Evolutionary conservation across 306 rosid species (phyloP).

Genomic region (Dryas drummondii): DNA sequence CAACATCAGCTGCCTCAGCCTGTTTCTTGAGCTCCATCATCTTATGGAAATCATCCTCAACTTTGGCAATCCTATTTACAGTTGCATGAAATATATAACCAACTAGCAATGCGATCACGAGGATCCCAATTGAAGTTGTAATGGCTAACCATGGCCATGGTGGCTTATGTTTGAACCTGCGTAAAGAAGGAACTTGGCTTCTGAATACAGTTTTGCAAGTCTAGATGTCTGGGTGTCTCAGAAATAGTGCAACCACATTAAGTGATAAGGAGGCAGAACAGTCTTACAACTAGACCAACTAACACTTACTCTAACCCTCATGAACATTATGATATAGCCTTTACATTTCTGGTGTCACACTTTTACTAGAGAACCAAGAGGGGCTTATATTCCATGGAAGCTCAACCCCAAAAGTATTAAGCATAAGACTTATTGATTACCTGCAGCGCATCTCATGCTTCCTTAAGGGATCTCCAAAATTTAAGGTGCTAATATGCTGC

Average conservation of each 20-base stretch:
- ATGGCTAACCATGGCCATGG: conserved; percentile 90
- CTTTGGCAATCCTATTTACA: conserved; percentile 80
- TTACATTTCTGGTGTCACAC: conserved; percentile 2
- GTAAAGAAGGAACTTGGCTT: conserved; percentile 30
- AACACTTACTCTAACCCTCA: neutral
- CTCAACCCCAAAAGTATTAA: neutral
- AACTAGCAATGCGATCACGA: conserved; percentile 73
- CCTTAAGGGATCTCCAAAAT: conserved; percentile 92
- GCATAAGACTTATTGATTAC: conserved; percentile 33
- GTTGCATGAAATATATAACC: conserved; percentile 86
- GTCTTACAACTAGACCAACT: neutral
- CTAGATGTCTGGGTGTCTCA: conserved; percentile 1
- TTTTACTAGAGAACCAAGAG: conserved; percentile 1
- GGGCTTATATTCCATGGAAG: conserved; percentile 1
- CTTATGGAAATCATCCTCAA: conserved; percentile 71
- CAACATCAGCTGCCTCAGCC: conserved; percentile 94
- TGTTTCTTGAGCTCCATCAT: conserved; percentile 82
- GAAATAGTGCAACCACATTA: neutral
- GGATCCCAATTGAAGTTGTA: conserved; percentile 68
- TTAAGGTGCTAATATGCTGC: conserved; percentile 64
- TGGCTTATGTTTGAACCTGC: conserved; percentile 88
- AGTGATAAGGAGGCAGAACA: neutral
- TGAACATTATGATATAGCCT: neutral
- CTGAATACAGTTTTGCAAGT: conserved; percentile 16
- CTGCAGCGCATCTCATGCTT: conserved; percentile 99